These are phyloP conservation scores for Melanomma pulvis-pyrius DNA, from an alignment of 495 filamentous ascomycete genomes.

Conservation along the genomic window DNA sequence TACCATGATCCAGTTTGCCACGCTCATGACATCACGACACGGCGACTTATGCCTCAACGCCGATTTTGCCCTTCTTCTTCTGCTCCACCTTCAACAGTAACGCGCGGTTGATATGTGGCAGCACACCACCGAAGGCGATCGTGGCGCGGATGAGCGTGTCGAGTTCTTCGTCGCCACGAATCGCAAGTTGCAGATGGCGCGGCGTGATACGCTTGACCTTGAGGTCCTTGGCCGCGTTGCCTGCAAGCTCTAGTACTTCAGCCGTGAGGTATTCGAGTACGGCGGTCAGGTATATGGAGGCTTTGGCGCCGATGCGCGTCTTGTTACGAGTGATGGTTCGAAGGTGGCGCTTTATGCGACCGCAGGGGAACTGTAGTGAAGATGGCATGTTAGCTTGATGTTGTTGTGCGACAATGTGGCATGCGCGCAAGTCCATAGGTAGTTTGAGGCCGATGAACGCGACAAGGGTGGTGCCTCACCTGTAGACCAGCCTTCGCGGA, in stretches of 20 bases:
- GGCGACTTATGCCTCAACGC: slow-evolving; percentile 49
- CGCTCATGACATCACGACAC: neutral
- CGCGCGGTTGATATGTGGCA: slow-evolving; percentile 98
- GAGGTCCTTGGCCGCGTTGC: slow-evolving; percentile 98
- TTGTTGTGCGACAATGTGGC: slow-evolving; percentile 4
- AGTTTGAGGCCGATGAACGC: neutral
- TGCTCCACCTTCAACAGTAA: slow-evolving; percentile 98
- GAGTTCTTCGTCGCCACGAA: slow-evolving; percentile 97
- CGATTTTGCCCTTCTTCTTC: slow-evolving; percentile 88
- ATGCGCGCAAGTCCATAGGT: neutral
- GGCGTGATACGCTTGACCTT: slow-evolving; percentile 99
- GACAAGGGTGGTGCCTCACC: slow-evolving; percentile 62
- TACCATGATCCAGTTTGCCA: neutral
- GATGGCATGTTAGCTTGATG: slow-evolving; percentile 18
- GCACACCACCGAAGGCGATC: slow-evolving; percentile 96
- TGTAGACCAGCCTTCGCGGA: slow-evolving; percentile 97
- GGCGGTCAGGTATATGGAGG: slow-evolving; percentile 96
- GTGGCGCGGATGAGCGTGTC: slow-evolving; percentile 97
- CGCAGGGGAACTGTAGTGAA: slow-evolving; percentile 82
- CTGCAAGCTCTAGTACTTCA: slow-evolving; percentile 96
- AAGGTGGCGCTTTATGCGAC: slow-evolving; percentile 99
- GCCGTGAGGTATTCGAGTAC: slow-evolving; percentile 98
- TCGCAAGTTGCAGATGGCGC: slow-evolving; percentile 95
- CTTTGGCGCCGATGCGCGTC: slow-evolving; percentile 99
- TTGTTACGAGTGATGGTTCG: slow-evolving; percentile 99